Percentiles rank a stretch among this genome's conserved stretches.
phyloP scores from a whole-genome alignment of 2,329 filamentous ascomycete genomes.

The Rachicladosporium sp. region DNA sequence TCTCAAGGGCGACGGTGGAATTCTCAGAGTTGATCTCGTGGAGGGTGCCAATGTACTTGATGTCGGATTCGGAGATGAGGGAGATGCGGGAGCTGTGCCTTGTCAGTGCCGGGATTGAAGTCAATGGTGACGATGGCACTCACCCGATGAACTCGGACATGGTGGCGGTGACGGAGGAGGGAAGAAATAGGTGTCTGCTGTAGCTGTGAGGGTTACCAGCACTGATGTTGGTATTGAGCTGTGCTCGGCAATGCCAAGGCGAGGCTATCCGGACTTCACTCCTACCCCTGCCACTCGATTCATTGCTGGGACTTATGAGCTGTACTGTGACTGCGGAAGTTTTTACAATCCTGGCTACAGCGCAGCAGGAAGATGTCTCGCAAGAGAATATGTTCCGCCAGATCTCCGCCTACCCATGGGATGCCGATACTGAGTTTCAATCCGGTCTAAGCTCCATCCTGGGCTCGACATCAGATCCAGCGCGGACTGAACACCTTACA shows the following conservation, averaged over 20 bases:
- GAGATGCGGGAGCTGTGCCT: slow-evolving; percentile 72
- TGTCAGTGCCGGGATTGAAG: slow-evolving; percentile 14
- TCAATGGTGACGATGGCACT: slow-evolving; percentile 16
- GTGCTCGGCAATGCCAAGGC: too few relatives aligned
- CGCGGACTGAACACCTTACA: slow-evolving; percentile 45
- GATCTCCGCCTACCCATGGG: slow-evolving; percentile 57
- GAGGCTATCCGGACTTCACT: too few relatives aligned
- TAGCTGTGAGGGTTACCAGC: neutral
- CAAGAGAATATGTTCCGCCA: slow-evolving; percentile 38
- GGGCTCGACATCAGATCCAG: slow-evolving; percentile 42
- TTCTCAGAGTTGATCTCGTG: slow-evolving; percentile 97
- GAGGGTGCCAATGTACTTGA: slow-evolving; percentile 86
- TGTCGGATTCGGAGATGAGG: slow-evolving; percentile 93
- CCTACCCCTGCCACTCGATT: too few relatives aligned
- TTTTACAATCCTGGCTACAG: too few relatives aligned
- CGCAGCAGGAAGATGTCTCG: too few relatives aligned
- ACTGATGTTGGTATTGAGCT: too few relatives aligned
- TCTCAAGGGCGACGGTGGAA: slow-evolving; percentile 91
- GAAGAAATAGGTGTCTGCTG: neutral
- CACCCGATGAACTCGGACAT: slow-evolving; percentile 54
- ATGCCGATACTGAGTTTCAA: slow-evolving; percentile 55
- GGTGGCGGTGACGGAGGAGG: slow-evolving; percentile 7
- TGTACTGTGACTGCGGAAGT: too few relatives aligned
- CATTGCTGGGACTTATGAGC: too few relatives aligned
- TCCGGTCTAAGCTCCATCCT: slow-evolving; percentile 54